phyloP scores from a whole-genome alignment of 257 asterid species.

The Solanum bukasovii region DNA sequence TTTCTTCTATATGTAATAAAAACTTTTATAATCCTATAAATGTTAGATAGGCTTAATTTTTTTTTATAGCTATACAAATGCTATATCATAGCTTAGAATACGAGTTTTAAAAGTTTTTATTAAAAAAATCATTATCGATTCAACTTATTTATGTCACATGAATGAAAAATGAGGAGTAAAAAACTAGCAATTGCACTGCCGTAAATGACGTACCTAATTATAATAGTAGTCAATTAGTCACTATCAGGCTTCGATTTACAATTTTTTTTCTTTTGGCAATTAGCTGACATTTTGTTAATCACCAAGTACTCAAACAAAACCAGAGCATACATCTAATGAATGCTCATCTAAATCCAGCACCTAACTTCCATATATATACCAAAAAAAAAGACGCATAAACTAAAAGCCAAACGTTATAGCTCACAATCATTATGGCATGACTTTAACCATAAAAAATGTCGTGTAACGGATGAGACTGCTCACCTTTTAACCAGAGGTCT shows the following conservation, averaged over 20 bases:
- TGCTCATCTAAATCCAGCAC: neutral
- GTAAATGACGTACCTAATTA: neutral
- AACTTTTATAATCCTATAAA: too few relatives aligned
- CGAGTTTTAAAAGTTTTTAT: too few relatives aligned
- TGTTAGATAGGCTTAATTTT: too few relatives aligned
- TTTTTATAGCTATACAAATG: too few relatives aligned
- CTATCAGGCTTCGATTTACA: neutral
- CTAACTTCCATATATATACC: neutral
- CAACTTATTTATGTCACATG: neutral
- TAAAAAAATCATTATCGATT: too few relatives aligned
- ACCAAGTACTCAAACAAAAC: neutral
- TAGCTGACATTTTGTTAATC: neutral
- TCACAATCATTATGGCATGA: neutral
- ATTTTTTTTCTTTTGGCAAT: neutral
- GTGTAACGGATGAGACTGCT: accelerated
- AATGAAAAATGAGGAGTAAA: neutral
- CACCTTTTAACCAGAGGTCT: accelerated
- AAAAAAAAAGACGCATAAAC: neutral
- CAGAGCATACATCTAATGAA: neutral
- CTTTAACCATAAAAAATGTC: neutral
- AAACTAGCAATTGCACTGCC: neutral
- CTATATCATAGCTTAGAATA: too few relatives aligned
- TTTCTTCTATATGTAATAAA: too few relatives aligned
- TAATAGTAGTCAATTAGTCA: neutral
- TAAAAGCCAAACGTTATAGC: neutral